Evolutionary conservation across 352 stramenopile genomes (phyloP), one percentile per base, ranked within the genome.

Genomic region (Thraustotheca clavata): DNA sequence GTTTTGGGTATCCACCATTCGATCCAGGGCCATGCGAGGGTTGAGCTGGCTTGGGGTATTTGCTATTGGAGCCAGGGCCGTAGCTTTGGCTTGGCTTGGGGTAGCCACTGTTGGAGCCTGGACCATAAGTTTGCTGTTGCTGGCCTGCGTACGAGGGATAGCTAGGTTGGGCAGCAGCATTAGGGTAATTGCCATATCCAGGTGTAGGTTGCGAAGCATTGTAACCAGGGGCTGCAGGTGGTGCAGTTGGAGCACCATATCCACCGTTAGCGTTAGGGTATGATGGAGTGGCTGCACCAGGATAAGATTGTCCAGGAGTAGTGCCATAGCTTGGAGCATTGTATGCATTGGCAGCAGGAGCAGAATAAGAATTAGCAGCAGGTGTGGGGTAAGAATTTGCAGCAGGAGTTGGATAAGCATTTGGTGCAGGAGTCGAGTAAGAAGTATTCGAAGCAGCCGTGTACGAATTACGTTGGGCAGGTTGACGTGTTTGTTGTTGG

Each of bases 401-500:
- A 2, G 24, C 20, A 57, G 38, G 16, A 1, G 52, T n/a, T n/a
- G 50, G 24, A 16, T 14, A 5, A 18, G 18, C 20, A 16, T 49
- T 49, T 14, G 52, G 33, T 4, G 24, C 52, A 49, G 52, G 22
- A 16, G 33, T 24, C 4, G 18, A 20, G 20, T 29, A 61, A 16
- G 20, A 31, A 16, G n/a, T 55, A 31, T 36, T 36, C 4, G 24
- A 16, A 32, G 27, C 11, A n/a, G 55, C 8, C 14, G 59, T 68
- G 69, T 71, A 8, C 68, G 60, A 16, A 16, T 59, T 26, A n/a
- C 80, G 76, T 9, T 79, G 55, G 36, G 83, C 73, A 41, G 83
- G 67, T 26, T 85, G 77, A 32, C 79, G 72, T 39, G 83, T 71
- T 71, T 88, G 80, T 40, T 82, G 71, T 14, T 24, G 11, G 9